phyloP scores from a whole-genome alignment of 2,329 filamentous ascomycete genomes.

The Neofusicoccum kwambonambiense region DNA sequence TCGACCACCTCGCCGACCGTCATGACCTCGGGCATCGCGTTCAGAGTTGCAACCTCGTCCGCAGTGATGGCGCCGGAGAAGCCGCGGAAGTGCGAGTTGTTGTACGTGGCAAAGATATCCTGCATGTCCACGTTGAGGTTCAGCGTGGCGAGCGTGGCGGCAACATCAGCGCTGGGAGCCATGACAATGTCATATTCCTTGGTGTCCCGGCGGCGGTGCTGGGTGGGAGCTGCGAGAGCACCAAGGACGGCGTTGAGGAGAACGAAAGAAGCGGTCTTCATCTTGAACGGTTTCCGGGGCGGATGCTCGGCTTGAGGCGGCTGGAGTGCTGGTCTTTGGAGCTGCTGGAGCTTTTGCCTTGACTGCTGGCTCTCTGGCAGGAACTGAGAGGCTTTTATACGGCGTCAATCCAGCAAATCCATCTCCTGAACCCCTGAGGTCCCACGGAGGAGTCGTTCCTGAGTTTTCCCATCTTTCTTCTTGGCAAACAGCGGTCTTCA shows the following conservation, averaged over 20 bases:
- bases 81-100: conserved; percentile 13
- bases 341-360: not conserved
- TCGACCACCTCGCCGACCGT: not conserved
- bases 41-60: not conserved
- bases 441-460: not conserved
- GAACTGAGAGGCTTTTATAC: not conserved
- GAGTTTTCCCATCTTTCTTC: not conserved
- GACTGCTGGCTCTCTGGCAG: not conserved
- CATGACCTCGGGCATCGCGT: not conserved
- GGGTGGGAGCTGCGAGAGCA: conserved; percentile 2
- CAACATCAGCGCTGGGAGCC: not conserved
- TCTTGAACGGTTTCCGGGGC: not conserved
- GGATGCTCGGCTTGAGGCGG: not conserved
- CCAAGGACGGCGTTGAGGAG: not conserved
- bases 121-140: not conserved
- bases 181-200: conserved; percentile 13
- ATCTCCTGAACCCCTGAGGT: conserved; percentile 4
- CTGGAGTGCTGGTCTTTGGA: not conserved
- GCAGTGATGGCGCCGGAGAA: not conserved
- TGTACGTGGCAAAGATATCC: not conserved
- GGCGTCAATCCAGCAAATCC: not conserved
- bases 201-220: not conserved
- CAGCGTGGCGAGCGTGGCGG: not conserved
- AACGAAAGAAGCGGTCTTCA: not conserved
- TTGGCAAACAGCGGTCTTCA: not conserved